A percentile compares a stretch with the other conserved stretches of the same genome.
Conservation (phyloP, 495 filamentous ascomycete genomes). For the Jackrogersella minutella region DNA sequence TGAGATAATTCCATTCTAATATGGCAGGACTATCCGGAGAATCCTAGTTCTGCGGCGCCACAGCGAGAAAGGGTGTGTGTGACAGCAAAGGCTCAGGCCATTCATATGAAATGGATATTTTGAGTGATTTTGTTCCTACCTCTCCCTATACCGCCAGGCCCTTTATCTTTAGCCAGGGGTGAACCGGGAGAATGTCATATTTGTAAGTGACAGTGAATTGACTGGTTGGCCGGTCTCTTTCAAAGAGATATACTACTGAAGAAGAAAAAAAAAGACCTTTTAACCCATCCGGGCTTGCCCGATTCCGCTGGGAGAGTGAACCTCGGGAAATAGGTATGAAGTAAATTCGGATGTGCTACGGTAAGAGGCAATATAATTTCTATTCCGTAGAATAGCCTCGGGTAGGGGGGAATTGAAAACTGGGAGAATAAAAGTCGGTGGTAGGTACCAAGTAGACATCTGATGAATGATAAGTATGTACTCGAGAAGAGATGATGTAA, state of each 20-base stretch:
- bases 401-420: conserved; percentile 10
- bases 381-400: conserved; percentile 38
- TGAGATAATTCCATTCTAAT: conserved; percentile 24
- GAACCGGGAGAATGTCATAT: conserved; percentile 2
- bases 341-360: conserved; percentile 4
- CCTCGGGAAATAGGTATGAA: conserved; percentile 35
- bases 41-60: conserved; percentile 16
- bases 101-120: conserved; percentile 1
- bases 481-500: not conserved
- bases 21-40: conserved; percentile 30
- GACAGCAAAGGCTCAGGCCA: conserved; percentile 2
- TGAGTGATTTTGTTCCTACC: conserved; percentile 32
- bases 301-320: conserved; percentile 21
- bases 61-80: conserved; percentile 5
- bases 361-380: conserved; percentile 12
- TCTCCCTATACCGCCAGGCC: not conserved
- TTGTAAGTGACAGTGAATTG: conserved; percentile 2
- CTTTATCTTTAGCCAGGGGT: conserved; percentile 2
- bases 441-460: not conserved
- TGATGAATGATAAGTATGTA: conserved; percentile 4
- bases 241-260: not conserved
- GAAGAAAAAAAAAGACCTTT: conserved; percentile 2
- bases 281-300: conserved; percentile 38
- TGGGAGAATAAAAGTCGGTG: not conserved
- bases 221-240: not conserved